These are phyloP conservation scores for Sisymbrium irio DNA, from an alignment of 345 rosid genomes.

Conservation along the genomic window DNA sequence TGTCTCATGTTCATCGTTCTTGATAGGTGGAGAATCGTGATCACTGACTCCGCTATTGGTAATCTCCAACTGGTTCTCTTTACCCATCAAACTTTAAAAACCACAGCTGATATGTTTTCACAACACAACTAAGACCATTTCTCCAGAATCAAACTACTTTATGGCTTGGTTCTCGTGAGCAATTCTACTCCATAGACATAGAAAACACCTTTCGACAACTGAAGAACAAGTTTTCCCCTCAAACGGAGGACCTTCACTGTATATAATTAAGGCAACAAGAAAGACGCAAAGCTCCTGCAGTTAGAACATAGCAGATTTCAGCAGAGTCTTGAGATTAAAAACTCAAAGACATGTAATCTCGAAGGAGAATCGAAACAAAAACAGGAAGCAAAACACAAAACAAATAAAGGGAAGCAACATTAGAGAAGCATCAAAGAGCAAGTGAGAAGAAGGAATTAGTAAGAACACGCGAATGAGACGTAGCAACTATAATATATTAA, in stretches of 20 bases:
- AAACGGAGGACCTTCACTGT: background rate
- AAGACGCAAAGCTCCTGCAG: constrained; percentile 25
- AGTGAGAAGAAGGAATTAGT: constrained; percentile 3
- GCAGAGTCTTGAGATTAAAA: constrained; percentile 2
- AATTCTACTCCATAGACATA: constrained; percentile 6
- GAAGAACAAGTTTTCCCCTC: constrained; percentile 1
- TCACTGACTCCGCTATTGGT: constrained; percentile 31
- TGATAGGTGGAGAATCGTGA: constrained; percentile 29
- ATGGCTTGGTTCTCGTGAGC: background rate
- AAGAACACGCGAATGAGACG: constrained; percentile 27
- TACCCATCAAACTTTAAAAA: constrained; percentile 32
- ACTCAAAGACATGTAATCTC: background rate
- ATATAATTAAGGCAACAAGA: background rate
- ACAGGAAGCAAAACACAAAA: background rate
- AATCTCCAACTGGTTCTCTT: constrained; percentile 30
- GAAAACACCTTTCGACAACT: background rate
- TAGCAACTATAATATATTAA: constrained; percentile 22
- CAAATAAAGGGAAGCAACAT: background rate
- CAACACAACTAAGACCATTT: constrained; percentile 8
- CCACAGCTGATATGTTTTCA: constrained; percentile 7
- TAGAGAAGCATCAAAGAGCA: constrained; percentile 9
- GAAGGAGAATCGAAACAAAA: background rate
- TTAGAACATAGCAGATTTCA: constrained; percentile 10
- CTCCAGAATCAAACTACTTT: background rate
- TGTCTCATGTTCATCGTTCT: constrained; percentile 29